Conservation (phyloP, 257 asterid genomes). For the Handroanthus guayacan region DNA sequence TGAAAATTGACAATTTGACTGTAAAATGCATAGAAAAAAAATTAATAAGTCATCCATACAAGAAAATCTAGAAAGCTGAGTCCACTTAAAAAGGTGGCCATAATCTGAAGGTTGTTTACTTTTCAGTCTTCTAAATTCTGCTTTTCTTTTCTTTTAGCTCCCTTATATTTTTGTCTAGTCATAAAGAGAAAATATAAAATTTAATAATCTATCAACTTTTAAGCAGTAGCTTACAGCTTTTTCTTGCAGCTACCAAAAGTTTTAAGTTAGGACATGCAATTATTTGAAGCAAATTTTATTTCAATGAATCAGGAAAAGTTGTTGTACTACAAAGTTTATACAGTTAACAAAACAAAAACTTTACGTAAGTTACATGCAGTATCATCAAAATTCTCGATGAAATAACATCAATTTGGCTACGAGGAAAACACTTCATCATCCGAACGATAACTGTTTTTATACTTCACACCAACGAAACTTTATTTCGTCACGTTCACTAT, state of each 20-base stretch:
- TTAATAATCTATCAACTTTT: neutral
- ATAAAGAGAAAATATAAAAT: conserved; percentile 1
- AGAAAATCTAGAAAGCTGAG: conserved; percentile 24
- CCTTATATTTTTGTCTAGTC: neutral
- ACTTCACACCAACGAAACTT: too few species aligned
- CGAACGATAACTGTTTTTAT: too few species aligned
- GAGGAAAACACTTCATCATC: neutral
- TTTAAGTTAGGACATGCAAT: neutral
- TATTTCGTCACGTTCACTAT: too few species aligned
- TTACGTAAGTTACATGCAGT: neutral
- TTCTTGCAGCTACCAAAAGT: neutral
- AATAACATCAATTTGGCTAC: too few species aligned
- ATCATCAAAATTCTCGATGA: neutral
- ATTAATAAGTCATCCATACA: neutral
- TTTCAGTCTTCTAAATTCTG: conserved; percentile 29
- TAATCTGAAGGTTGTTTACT: conserved; percentile 27
- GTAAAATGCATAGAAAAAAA: neutral
- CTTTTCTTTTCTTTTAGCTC: conserved; percentile 33
- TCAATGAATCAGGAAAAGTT: neutral
- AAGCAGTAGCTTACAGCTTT: neutral
- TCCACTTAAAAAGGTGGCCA: conserved; percentile 21
- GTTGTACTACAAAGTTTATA: neutral
- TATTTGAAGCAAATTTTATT: neutral
- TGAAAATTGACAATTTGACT: conserved; percentile 4
- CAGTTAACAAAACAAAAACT: neutral